Conservation (phyloP, 192 early-diverging fungal genomes). For the Rhizophagus clarus region DNA sequence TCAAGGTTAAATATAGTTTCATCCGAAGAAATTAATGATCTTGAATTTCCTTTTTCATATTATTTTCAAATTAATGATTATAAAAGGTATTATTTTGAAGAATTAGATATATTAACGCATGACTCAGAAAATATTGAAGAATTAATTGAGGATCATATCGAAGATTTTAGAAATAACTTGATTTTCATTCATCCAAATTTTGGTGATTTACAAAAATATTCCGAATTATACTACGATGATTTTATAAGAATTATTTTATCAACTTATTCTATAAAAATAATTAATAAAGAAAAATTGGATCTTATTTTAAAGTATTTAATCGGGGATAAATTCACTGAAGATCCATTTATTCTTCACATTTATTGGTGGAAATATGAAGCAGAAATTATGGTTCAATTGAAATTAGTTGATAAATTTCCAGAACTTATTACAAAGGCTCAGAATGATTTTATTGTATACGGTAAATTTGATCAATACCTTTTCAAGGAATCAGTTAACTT, state of each 20-base stretch:
- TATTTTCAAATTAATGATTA: not conserved
- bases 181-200: not conserved
- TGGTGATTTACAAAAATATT: not conserved
- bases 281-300: not conserved
- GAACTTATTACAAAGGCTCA: not conserved
- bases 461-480: not conserved
- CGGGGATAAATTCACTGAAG: not conserved
- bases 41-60: not conserved
- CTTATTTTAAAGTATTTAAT: not conserved
- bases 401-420: not conserved
- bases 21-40: not conserved
- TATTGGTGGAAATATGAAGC: not conserved
- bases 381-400: not conserved
- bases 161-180: not conserved
- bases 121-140: not conserved
- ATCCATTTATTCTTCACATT: not conserved
- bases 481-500: not conserved
- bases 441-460: not conserved
- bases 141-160: not conserved
- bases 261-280: not conserved
- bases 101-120: not conserved
- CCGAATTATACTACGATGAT: not conserved
- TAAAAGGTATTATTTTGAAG: not conserved
- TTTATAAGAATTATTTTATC: not conserved
- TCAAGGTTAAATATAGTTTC: not conserved